These are phyloP conservation scores for Boletus bicolor DNA, from an alignment of 768 basidiomycete species.

Conservation along the genomic window DNA sequence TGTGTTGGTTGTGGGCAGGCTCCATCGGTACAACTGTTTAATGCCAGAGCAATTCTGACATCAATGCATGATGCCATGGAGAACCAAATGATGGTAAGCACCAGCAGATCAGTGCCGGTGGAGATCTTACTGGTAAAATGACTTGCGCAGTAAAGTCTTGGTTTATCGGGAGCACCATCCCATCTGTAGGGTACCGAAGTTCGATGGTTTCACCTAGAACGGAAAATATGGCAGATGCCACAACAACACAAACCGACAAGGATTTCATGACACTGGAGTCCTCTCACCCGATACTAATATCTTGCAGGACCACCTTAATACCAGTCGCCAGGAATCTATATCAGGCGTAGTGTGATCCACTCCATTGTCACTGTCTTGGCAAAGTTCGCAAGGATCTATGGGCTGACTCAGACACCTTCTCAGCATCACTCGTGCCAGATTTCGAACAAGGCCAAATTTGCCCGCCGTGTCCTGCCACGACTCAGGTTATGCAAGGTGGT, in stretches of 20 bases:
- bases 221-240: not conserved
- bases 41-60: slow-evolving; percentile 20
- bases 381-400: not conserved
- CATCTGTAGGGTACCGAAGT: slow-evolving; percentile 20
- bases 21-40: slow-evolving; percentile 14
- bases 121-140: slow-evolving; percentile 12
- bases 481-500: not conserved
- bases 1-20: slow-evolving; percentile 16
- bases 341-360: not conserved
- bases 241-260: not conserved
- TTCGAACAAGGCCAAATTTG: slow-evolving; percentile 7
- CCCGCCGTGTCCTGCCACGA: slow-evolving; percentile 2
- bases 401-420: not conserved
- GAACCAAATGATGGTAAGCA: slow-evolving; percentile 5
- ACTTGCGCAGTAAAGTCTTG: slow-evolving; percentile 17
- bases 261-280: slow-evolving; percentile 5
- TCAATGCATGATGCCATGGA: slow-evolving; percentile 18
- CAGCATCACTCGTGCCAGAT: not conserved
- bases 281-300: not conserved
- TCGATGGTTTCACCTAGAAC: slow-evolving; percentile 18
- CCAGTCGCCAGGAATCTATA: not conserved
- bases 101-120: too few relatives aligned
- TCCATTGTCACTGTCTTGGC: not conserved
- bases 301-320: not conserved
- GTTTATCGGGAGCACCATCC: slow-evolving; percentile 14